A percentile compares a stretch with the other conserved stretches of the same genome.
Evolutionary conservation across 2,329 filamentous ascomycete species (phyloP).

Genomic region (Aspergillus ustus): DNA sequence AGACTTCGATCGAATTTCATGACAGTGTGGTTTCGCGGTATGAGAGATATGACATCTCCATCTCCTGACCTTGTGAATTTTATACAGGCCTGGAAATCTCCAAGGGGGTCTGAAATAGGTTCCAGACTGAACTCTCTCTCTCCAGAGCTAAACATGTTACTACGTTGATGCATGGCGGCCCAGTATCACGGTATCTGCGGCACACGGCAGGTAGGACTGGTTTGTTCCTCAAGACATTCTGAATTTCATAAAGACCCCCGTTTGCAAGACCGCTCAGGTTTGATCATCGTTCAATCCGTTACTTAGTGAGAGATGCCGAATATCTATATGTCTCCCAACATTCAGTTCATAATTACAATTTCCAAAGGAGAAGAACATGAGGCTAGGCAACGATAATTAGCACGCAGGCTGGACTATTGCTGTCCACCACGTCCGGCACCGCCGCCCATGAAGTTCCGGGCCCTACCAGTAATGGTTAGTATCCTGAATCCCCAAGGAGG

Average conservation of each 20-base stretch:
- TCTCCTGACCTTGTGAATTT: too few relatives aligned
- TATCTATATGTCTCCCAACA: neutral
- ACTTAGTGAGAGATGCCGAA: neutral
- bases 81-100: too few relatives aligned
- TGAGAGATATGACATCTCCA: too few relatives aligned
- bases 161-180: neutral
- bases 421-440: constrained; percentile 45
- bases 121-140: too few relatives aligned
- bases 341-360: neutral
- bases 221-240: neutral
- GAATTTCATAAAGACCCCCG: neutral
- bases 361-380: neutral
- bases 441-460: constrained; percentile 69
- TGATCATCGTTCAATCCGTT: neutral
- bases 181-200: neutral
- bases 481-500: neutral
- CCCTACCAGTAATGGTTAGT: constrained; percentile 50
- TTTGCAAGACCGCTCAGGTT: neutral
- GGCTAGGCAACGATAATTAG: neutral
- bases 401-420: constrained; percentile 12
- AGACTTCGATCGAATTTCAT: too few relatives aligned
- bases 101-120: neutral
- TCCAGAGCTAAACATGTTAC: neutral
- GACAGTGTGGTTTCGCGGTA: too few relatives aligned
- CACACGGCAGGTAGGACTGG: neutral